Conservation (phyloP, 306 rosid genomes). For the Alnus glutinosa region DNA sequence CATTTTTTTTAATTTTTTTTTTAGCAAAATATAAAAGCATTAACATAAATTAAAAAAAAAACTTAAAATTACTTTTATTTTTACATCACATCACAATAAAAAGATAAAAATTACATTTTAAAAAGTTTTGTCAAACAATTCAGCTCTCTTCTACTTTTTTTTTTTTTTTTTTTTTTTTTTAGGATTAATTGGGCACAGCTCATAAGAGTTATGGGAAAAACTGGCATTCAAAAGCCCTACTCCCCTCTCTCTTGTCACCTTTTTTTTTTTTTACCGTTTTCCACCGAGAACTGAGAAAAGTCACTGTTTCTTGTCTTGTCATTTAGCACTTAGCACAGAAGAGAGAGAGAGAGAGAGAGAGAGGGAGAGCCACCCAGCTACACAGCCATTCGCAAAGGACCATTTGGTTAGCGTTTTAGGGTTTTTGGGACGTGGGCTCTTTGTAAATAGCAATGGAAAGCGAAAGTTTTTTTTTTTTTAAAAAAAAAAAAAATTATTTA, state of each 20-base stretch:
- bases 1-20: too few species aligned
- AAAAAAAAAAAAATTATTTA: background rate
- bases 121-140: too few species aligned
- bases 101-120: too few species aligned
- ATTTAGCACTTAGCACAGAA: conserved; percentile 49
- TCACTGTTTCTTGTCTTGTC: conserved; percentile 71
- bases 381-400: conserved; percentile 38
- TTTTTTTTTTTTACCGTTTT: conserved; percentile 38
- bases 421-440: conserved; percentile 62
- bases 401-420: conserved; percentile 54
- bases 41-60: too few species aligned
- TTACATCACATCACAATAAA: too few species aligned
- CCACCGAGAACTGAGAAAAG: conserved; percentile 62
- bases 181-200: background rate
- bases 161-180: background rate
- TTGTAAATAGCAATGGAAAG: conserved; percentile 26
- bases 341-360: conserved; percentile 29
- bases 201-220: conserved; percentile 19
- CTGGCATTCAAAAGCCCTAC: conserved; percentile 18
- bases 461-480: conserved; percentile 15
- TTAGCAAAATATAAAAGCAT: too few species aligned
- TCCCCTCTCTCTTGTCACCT: conserved; percentile 23
- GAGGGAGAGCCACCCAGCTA: conserved; percentile 37
- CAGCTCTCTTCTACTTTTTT: too few species aligned
- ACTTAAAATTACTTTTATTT: too few species aligned